These are phyloP conservation scores for Hyaloperonospora brassicae DNA, from an alignment of 352 stramenopile genomes.

Conservation along the genomic window DNA sequence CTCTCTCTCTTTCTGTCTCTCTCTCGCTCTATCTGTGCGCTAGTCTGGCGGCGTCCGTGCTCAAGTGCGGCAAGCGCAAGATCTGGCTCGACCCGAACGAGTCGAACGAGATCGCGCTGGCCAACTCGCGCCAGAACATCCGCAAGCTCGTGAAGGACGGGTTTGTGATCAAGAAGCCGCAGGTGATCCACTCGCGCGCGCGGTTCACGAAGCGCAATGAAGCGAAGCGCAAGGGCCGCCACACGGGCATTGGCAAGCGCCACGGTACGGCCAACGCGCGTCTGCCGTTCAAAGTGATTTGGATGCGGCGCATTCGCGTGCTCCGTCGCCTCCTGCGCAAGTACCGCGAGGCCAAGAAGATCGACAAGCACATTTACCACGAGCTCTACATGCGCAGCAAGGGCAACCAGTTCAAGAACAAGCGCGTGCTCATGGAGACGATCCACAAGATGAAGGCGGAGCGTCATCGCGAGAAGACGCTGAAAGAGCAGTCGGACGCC, in stretches of 20 bases:
- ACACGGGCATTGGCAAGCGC: slow-evolving; percentile 99
- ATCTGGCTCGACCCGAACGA: slow-evolving; percentile 99
- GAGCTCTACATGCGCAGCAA: slow-evolving; percentile 98
- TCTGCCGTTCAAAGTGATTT: too few species aligned
- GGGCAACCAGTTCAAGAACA: slow-evolving; percentile 99
- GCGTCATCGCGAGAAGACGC: too few species aligned
- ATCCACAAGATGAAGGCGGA: slow-evolving; percentile 99
- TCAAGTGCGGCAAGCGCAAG: slow-evolving; percentile 99
- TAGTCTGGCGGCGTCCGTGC: slow-evolving; percentile 88
- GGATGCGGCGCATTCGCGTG: too few species aligned
- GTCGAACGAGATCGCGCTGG: slow-evolving; percentile 97
- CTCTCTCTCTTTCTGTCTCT: neutral
- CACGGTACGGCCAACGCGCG: too few species aligned
- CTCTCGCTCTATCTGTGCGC: too few species aligned
- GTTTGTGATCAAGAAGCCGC: slow-evolving; percentile 98
- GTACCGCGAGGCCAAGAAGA: too few species aligned
- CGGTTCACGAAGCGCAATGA: slow-evolving; percentile 95
- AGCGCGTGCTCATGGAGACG: slow-evolving; percentile 98
- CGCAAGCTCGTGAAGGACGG: slow-evolving; percentile 98
- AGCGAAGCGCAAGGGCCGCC: slow-evolving; percentile 97
- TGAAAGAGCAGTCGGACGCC: too few species aligned
- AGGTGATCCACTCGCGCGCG: slow-evolving; percentile 97
- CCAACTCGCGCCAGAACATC: slow-evolving; percentile 99
- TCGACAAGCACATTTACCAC: slow-evolving; percentile 99
- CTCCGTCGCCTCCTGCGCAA: too few species aligned